A percentile compares a stretch with the other conserved stretches of the same genome.
Conservation (phyloP, 2,329 filamentous ascomycete species). For the Microcyclospora pomicola region DNA sequence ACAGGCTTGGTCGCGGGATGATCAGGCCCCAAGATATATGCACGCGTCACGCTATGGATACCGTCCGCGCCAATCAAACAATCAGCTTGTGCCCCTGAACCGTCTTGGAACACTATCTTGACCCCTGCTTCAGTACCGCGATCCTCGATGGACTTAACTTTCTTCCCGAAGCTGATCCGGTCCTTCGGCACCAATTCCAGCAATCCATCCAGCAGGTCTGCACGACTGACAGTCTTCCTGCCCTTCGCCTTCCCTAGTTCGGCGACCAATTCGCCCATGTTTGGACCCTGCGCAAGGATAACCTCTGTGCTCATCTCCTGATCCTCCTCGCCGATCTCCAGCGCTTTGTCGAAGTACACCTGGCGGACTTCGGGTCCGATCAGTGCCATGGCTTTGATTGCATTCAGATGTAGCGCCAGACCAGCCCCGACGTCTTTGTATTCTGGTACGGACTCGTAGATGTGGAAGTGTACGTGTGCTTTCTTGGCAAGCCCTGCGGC, state of each 20-base stretch:
- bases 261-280: constrained; percentile 29
- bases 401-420: constrained; percentile 40
- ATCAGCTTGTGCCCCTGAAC: constrained; percentile 30
- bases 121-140: constrained; percentile 16
- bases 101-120: constrained; percentile 35
- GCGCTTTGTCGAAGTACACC: constrained; percentile 35
- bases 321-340: constrained; percentile 31
- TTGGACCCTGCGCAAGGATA: constrained; percentile 19
- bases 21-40: constrained; percentile 28
- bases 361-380: constrained; percentile 25
- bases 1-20: constrained; percentile 19
- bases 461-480: constrained; percentile 30
- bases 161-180: constrained; percentile 32
- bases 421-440: constrained; percentile 36
- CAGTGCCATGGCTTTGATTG: constrained; percentile 34
- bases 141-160: constrained; percentile 24
- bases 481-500: constrained; percentile 34
- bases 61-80: constrained; percentile 41
- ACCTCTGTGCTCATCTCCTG: constrained; percentile 22
- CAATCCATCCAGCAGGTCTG: constrained; percentile 37
- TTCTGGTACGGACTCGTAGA: constrained; percentile 37
- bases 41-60: constrained; percentile 35
- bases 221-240: constrained; percentile 28
- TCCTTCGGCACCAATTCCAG: constrained; percentile 31
- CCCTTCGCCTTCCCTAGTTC: constrained; percentile 24